These are phyloP conservation scores for Globisporangium cylindrosporum DNA, from an alignment of 352 stramenopile species.

Conservation along the genomic window DNA sequence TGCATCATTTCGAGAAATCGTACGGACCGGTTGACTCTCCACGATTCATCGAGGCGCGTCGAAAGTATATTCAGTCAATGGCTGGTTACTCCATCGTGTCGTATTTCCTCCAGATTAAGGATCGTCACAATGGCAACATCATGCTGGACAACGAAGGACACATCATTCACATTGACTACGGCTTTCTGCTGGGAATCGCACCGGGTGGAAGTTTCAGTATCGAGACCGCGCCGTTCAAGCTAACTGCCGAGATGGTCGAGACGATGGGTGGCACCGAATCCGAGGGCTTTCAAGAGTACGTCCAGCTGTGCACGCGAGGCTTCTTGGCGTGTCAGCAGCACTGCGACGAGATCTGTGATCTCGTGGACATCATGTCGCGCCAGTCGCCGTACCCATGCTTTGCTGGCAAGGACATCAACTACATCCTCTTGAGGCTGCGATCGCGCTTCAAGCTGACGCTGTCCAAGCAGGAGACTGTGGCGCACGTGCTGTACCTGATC, in stretches of 20 bases:
- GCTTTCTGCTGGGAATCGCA: slow-evolving; percentile 98
- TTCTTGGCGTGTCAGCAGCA: slow-evolving; percentile 97
- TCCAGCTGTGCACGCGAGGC: slow-evolving; percentile 95
- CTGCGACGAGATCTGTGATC: slow-evolving; percentile 93
- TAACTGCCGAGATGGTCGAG: slow-evolving; percentile 99
- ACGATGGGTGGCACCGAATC: slow-evolving; percentile 93
- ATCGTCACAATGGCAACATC: slow-evolving; percentile 99
- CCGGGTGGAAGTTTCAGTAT: slow-evolving; percentile 98
- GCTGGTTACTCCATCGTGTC: slow-evolving; percentile 97
- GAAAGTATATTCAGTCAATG: slow-evolving; percentile 97
- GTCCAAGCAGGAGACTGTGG: slow-evolving; percentile 88
- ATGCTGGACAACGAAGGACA: slow-evolving; percentile 98
- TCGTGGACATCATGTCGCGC: slow-evolving; percentile 97
- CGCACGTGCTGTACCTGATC: slow-evolving; percentile 89
- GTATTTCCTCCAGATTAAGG: slow-evolving; percentile 99
- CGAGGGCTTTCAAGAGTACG: slow-evolving; percentile 95
- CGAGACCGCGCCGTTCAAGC: slow-evolving; percentile 99
- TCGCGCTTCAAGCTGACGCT: slow-evolving; percentile 85
- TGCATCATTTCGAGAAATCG: slow-evolving; percentile 94
- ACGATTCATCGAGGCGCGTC: slow-evolving; percentile 90
- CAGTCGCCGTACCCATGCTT: slow-evolving; percentile 98
- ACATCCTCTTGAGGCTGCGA: slow-evolving; percentile 86
- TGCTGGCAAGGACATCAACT: slow-evolving; percentile 71
- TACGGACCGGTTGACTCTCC: slow-evolving; percentile 89
- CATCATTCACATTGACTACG: slow-evolving; percentile 99